These are phyloP conservation scores for Somion occarium DNA, from an alignment of 1,284 basidiomycete species.

Conservation along the genomic window DNA sequence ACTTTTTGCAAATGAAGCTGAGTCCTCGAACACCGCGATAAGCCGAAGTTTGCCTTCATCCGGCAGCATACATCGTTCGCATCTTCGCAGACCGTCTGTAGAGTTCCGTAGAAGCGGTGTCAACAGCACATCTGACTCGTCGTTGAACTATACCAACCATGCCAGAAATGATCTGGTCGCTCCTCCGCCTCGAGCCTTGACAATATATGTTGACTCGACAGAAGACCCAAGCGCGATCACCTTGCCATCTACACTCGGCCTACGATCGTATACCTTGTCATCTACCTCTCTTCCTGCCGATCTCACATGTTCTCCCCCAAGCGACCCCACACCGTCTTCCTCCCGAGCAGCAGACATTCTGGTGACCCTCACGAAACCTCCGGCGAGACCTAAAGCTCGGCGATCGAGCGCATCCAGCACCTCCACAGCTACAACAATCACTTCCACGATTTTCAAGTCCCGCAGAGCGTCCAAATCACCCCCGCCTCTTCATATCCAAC, in stretches of 20 bases:
- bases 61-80: constrained; percentile 17
- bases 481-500: constrained; percentile 20
- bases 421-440: constrained; percentile 9
- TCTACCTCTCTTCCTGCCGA: constrained; percentile 27
- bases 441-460: no score
- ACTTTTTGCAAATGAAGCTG: constrained; percentile 35
- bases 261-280: constrained; percentile 42
- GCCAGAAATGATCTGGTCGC: constrained; percentile 52
- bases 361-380: background rate
- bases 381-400: constrained; percentile 8
- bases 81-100: constrained; percentile 45
- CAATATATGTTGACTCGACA: constrained; percentile 61
- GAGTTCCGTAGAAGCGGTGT: constrained; percentile 27
- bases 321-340: background rate
- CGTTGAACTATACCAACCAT: constrained; percentile 45
- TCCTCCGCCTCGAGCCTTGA: constrained; percentile 66
- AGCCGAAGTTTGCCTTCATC: constrained; percentile 48
- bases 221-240: constrained; percentile 46
- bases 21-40: constrained; percentile 28
- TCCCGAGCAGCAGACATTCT: constrained; percentile 10
- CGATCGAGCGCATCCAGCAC: constrained; percentile 15
- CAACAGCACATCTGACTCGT: background rate
- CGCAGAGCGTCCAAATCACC: constrained; percentile 20
- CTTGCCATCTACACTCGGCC: constrained; percentile 67
- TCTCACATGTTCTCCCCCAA: constrained; percentile 8